phyloP scores from a whole-genome alignment of 345 rosid genomes.

The Eucalyptus pumila region DNA sequence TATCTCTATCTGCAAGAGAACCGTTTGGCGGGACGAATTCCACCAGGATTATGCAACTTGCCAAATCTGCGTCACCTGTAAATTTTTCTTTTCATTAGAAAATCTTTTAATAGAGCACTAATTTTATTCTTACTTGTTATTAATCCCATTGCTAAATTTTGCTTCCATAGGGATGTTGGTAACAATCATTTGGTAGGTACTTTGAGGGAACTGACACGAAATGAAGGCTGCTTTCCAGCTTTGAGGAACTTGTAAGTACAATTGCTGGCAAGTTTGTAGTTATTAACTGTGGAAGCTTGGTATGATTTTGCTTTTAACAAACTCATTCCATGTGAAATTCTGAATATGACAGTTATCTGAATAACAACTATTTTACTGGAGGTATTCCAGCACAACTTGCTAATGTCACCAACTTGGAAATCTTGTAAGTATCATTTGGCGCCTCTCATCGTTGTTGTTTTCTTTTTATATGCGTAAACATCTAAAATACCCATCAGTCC shows the following conservation, averaged over 20 bases:
- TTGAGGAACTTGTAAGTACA: slow-evolving; percentile 76
- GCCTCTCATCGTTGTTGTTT: background rate
- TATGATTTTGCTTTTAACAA: background rate
- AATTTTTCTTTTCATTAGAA: background rate
- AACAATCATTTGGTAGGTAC: slow-evolving; percentile 96
- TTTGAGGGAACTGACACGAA: slow-evolving; percentile 76
- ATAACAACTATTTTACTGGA: slow-evolving; percentile 86
- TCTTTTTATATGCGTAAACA: too few relatives aligned
- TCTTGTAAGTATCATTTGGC: slow-evolving; percentile 43
- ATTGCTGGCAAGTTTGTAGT: background rate
- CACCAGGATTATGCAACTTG: slow-evolving; percentile 66
- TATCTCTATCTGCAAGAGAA: slow-evolving; percentile 90
- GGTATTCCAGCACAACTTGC: slow-evolving; percentile 92
- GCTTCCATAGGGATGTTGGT: slow-evolving; percentile 63
- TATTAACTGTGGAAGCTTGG: background rate
- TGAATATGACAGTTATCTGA: slow-evolving; percentile 47
- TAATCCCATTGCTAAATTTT: background rate
- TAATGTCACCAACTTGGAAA: slow-evolving; percentile 79
- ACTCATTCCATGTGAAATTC: background rate
- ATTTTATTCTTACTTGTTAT: background rate
- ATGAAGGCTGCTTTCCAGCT: slow-evolving; percentile 80
- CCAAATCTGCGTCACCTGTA: slow-evolving; percentile 34
- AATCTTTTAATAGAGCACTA: background rate
- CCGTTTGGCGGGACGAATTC: slow-evolving; percentile 77
- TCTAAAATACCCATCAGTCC: background rate